Evolutionary conservation across 345 rosid species (phyloP), one percentile per base, ranked within the genome.

Genomic region (Gossypium thurberi): DNA sequence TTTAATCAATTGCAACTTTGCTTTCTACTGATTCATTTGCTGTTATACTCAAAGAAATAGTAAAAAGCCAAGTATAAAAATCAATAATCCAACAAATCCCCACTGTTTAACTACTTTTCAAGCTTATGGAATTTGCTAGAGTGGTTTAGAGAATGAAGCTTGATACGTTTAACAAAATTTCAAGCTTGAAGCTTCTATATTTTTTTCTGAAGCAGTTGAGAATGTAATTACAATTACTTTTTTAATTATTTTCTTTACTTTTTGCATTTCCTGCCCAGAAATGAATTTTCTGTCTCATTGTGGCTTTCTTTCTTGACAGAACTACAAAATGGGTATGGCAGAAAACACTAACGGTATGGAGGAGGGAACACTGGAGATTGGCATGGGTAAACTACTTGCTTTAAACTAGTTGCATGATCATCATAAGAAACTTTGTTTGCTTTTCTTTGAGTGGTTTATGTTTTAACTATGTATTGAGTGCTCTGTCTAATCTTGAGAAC

Each of bases 351-450:
- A 44, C 62, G 87, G 82, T 63, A 77, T 83, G 90, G 98, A 89
- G 72, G 90, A 82, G 72, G 98, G 87, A 74, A 80, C 91, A 43
- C 88, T 91, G 15, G 93, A 91, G 90, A 84, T 93, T 78, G 98
- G 97, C 79, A 91, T 93, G 95, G 98, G 98, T 93, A 74, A 70
- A 90, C 71, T 79, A 42, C 25, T 5, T 78, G 59, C 48, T 70
- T 21, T 46, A 10, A 48, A 10, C 52, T 13, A 42, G 28, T 40
- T 69, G 5, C 23, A n/a, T 18, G 67, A 26, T 75, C 51, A 14
- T 13, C 21, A 14, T 70, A 20, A 9, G 28, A 33, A 20, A 6
- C 28, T 53, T 12, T 20, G 23, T 48, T 58, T 70, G 48, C 28
- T 40, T 51, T 25, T 33, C 10, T 53, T 28, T 10, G 15, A 70